These are phyloP conservation scores for Curvularia verruculosa DNA, from an alignment of 2,329 filamentous ascomycete species.

Conservation along the genomic window DNA sequence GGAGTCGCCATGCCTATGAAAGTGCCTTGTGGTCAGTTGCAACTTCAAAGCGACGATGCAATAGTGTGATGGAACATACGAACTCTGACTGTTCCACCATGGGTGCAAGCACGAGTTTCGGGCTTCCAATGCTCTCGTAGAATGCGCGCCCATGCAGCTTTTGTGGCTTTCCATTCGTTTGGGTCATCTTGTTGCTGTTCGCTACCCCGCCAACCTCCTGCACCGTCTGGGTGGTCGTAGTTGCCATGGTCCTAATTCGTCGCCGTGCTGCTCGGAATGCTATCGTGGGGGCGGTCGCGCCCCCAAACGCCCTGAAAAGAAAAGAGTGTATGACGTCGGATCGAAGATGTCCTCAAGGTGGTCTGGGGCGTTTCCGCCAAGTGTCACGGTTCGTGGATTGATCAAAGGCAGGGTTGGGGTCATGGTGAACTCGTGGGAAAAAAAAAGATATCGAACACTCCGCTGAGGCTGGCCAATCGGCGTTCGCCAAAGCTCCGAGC, in stretches of 20 bases:
- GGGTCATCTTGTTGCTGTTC: constrained; percentile 16
- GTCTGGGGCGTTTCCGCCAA: neutral
- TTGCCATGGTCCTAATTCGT: constrained; percentile 25
- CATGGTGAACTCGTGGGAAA: constrained; percentile 4
- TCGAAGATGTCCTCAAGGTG: neutral
- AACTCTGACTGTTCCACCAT: constrained; percentile 99
- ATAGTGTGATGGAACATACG: constrained; percentile 60
- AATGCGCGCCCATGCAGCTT: constrained; percentile 87
- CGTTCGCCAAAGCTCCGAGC: constrained; percentile 11
- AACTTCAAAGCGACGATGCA: neutral
- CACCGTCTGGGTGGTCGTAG: constrained; percentile 16
- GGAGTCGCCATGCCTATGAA: constrained; percentile 92
- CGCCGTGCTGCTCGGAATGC: constrained; percentile 11
- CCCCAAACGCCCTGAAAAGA: constrained; percentile 26
- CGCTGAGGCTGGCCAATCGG: constrained; percentile 24
- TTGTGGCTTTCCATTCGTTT: constrained; percentile 20
- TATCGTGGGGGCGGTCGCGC: constrained; percentile 26
- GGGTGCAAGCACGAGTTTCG: constrained; percentile 87
- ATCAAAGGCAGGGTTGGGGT: neutral
- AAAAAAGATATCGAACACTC: constrained; percentile 18
- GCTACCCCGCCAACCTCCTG: constrained; percentile 8
- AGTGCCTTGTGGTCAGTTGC: constrained; percentile 14
- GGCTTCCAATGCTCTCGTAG: constrained; percentile 92
- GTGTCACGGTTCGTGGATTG: neutral
- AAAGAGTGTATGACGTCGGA: constrained; percentile 30